Evolutionary conservation across 495 filamentous ascomycete genomes (phyloP), one percentile per base, ranked within the genome.

Genomic region (Penicillium canariense): DNA sequence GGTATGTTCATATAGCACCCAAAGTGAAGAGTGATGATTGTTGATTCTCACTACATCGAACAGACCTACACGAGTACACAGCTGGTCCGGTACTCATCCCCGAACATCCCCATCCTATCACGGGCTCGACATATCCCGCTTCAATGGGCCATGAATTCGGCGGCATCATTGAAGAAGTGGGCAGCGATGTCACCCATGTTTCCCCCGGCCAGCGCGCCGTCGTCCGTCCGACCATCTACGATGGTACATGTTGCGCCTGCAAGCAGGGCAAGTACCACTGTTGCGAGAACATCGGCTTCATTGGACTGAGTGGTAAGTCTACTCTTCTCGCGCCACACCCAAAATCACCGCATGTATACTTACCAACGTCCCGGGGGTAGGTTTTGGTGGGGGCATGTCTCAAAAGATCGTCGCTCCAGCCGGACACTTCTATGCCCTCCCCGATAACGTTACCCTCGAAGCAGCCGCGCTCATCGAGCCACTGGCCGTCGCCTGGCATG

Each of bases 91-190:
- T 65, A n/a, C 63, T 80, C n/a, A 74, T 79, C n/a, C 84, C 83
- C 5, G 72, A 68, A 68, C 63, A 11, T 22, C 83, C 82, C 1
- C 84, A 87, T 63, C 77, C 79, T 0, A 71, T 86, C 31, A 86
- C 84, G 5, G 74, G 77, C 25, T 78, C 77, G 48, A 70, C 71
- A 28, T 70, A 81, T 10, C 84, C 84, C 4, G 61, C 84, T 6
- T 82, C 79, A 0, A 70, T 86, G 26, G 85, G 85, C 17, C 84
- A 87, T 57, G 84, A 86, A 52, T 84, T 87, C 64, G 78, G 73
- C 35, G 84, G 83, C 5, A 73, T 68, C 0, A 69, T 87, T 15
- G 76, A 84, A 46, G 84, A 86, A 58, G 65, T 85, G 4, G 84
- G 84, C 11, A 62, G 68, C 2, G 79, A 69, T 4, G 76, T 87